Evolutionary conservation across 23 red algal species (phyloP), one percentile per base, ranked within the genome.

Genomic region (Pyropia yezoensis): DNA sequence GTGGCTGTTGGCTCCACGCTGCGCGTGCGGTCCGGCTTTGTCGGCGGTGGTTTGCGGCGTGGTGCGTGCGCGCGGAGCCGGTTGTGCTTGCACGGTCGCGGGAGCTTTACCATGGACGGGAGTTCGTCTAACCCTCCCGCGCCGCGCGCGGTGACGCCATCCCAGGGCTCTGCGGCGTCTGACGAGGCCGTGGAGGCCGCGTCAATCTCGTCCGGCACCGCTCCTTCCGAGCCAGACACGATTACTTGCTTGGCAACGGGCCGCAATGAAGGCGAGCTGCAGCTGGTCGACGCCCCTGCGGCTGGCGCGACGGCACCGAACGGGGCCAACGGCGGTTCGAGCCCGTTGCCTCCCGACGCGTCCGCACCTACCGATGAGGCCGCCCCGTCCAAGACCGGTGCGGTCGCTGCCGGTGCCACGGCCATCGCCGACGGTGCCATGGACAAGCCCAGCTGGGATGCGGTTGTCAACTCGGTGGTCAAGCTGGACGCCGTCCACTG

Each of bases 401-500:
- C 62, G 20, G 65, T 64, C 19, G 78, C 71, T 71, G 57, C 47
- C 39, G 57, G 52, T 14, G 77, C 76, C 19, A 73, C 71, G 49
- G 86, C 76, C 64, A 66, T 77, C 63, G 86, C 86, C 30, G 86
- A 78, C 3, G 77, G 81, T 47, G 39, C 12, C 12, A 3, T 8
- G 4, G 39, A 47, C 39, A 47, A 47, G 39, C 39, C 39, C 39
- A 11, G 4, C 39, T 47, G 39, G 39, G 39, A 47, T 47, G 39
- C 39, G 4, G 39, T 96, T 1, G 28, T 96, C 8, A 72, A 96
- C 57, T 88, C 75, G 29, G 71, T 88, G 18, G 67, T 96, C 53
- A 96, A 96, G 60, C 53, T 96, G 2, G 88, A 75, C 59, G 73
- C 79, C 29, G 89, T 83, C 29, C 91, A 96, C 56, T 83, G 76